These are phyloP conservation scores for Penicillium ochrochloron DNA, from an alignment of 495 filamentous ascomycete genomes.

Conservation along the genomic window DNA sequence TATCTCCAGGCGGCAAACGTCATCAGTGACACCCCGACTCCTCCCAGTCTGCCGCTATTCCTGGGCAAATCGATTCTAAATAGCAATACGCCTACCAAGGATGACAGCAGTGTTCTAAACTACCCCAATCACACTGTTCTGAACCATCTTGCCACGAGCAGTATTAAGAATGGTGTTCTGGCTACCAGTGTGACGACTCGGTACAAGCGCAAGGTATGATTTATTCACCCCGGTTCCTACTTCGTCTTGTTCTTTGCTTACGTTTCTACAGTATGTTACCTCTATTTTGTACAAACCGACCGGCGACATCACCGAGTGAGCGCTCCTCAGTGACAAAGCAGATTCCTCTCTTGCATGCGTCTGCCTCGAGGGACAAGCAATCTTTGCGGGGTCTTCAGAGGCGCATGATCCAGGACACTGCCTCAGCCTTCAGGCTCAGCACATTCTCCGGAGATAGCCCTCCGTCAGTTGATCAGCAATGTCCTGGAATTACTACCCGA, in stretches of 20 bases:
- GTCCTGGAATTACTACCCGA: no score
- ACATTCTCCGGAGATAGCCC: not conserved
- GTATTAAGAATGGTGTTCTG: constrained; percentile 93
- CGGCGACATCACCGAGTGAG: constrained; percentile 45
- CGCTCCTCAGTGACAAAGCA: not conserved
- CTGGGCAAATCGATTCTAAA: constrained; percentile 94
- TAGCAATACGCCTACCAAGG: constrained; percentile 86
- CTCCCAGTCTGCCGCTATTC: constrained; percentile 88
- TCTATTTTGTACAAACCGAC: constrained; percentile 98
- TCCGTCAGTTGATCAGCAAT: not conserved
- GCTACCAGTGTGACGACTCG: constrained; percentile 97
- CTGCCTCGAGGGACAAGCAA: not conserved
- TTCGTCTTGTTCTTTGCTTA: constrained; percentile 18
- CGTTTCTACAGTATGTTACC: constrained; percentile 78
- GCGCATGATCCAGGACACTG: not conserved
- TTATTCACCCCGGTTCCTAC: not conserved
- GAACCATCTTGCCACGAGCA: constrained; percentile 97
- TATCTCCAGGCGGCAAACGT: constrained; percentile 72
- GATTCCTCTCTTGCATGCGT: not conserved
- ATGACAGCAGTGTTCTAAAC: constrained; percentile 93
- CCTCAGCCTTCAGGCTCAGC: not conserved
- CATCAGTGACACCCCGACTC: constrained; percentile 75
- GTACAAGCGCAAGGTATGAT: constrained; percentile 88
- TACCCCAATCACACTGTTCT: constrained; percentile 97
- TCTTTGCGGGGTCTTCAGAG: not conserved